A percentile compares a stretch with the other conserved stretches of the same genome.
Evolutionary conservation across 306 rosid species (phyloP).

Genomic region (Luffa acutangula): DNA sequence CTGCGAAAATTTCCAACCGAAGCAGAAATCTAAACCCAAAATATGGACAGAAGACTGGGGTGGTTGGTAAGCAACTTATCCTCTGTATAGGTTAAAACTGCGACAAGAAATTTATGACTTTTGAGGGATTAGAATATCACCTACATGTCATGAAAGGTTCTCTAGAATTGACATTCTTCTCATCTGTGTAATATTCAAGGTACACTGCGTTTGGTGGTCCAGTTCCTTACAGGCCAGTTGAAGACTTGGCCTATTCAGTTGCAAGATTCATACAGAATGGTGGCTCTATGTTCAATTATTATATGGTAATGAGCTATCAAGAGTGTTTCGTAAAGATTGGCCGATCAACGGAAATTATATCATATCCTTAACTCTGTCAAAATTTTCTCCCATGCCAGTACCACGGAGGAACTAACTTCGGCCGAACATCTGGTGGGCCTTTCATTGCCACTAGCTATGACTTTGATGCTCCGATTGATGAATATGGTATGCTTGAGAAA

Average conservation of each 20-base stretch:
- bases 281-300: constrained; percentile 77
- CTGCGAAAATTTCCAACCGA: constrained; percentile 75
- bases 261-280: constrained; percentile 74
- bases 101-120: neutral
- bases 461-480: constrained; percentile 88
- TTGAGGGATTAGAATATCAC: neutral
- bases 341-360: neutral
- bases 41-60: constrained; percentile 96
- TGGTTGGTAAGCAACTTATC: constrained; percentile 57
- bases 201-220: constrained; percentile 80
- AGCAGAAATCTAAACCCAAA: constrained; percentile 60
- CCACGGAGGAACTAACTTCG: constrained; percentile 98
- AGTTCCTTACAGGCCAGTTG: constrained; percentile 64
- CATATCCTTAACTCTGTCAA: neutral
- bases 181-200: constrained; percentile 25
- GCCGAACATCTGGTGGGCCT: constrained; percentile 71
- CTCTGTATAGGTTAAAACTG: neutral
- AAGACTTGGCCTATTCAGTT: constrained; percentile 75
- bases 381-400: constrained; percentile 33
- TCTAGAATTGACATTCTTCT: neutral
- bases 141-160: neutral
- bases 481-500: constrained; percentile 47
- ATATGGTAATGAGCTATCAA: constrained; percentile 42
- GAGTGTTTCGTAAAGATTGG: neutral
- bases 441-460: constrained; percentile 89